These are phyloP conservation scores for Salix caprea DNA, from an alignment of 345 rosid species.

Conservation along the genomic window DNA sequence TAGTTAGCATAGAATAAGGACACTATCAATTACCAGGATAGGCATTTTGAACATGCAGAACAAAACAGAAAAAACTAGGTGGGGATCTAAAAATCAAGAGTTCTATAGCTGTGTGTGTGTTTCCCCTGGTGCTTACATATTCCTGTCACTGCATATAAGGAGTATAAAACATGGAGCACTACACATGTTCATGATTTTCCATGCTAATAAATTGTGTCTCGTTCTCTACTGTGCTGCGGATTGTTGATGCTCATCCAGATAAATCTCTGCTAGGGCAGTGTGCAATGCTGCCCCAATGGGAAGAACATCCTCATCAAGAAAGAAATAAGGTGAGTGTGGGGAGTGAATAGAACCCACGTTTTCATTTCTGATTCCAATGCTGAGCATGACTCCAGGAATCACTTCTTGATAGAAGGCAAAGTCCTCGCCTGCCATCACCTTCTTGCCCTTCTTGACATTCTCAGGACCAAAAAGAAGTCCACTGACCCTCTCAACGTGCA, in stretches of 20 bases:
- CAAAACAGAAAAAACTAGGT: not conserved
- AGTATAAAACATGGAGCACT: not conserved
- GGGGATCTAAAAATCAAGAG: not conserved
- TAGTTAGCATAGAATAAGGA: too few relatives aligned
- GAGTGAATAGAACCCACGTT: constrained; percentile 59
- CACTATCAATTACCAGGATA: not conserved
- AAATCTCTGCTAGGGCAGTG: constrained; percentile 63
- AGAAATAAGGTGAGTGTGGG: constrained; percentile 70
- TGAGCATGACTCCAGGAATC: constrained; percentile 66
- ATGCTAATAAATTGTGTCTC: not conserved
- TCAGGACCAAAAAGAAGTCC: constrained; percentile 54
- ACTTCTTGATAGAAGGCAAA: constrained; percentile 71
- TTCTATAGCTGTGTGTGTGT: too few relatives aligned
- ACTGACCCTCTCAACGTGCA: constrained; percentile 46
- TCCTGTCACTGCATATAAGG: not conserved
- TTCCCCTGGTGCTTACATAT: not conserved
- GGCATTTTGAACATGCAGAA: not conserved
- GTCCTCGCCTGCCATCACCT: constrained; percentile 78
- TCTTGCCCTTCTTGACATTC: constrained; percentile 38
- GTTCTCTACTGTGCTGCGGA: constrained; percentile 7
- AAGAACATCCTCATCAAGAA: constrained; percentile 71
- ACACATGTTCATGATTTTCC: not conserved
- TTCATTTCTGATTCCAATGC: constrained; percentile 66
- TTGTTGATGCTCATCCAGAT: constrained; percentile 47
- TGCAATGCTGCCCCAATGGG: constrained; percentile 73